Conservation (phyloP, 768 basidiomycete genomes). For the Russula dissimulans region DNA sequence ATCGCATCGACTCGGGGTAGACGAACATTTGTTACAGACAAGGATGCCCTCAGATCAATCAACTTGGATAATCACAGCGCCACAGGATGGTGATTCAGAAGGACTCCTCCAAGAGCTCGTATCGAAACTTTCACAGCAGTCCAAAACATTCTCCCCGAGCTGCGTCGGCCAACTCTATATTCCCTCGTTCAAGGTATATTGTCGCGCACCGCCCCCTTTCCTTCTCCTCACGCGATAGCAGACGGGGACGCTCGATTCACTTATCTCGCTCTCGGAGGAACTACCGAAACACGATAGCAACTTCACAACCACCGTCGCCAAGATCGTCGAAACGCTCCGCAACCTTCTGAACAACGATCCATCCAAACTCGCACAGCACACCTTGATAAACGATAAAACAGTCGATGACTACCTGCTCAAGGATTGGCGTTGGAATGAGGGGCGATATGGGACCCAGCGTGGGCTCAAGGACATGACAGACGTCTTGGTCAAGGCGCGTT, state of each 20-base stretch:
- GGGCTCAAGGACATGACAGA: constrained; percentile 81
- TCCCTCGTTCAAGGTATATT: constrained; percentile 79
- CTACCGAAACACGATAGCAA: constrained; percentile 84
- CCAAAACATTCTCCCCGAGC: constrained; percentile 38
- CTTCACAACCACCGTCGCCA: constrained; percentile 84
- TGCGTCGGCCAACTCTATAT: constrained; percentile 60
- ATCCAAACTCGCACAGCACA: constrained; percentile 61
- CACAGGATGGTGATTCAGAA: constrained; percentile 79
- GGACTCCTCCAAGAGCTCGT: constrained; percentile 57
- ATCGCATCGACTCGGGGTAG: no score
- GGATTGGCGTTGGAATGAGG: constrained; percentile 90
- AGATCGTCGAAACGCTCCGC: constrained; percentile 88
- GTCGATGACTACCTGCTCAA: constrained; percentile 73
- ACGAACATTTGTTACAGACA: background rate
- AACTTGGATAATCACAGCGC: constrained; percentile 86
- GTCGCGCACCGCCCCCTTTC: background rate
- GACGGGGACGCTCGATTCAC: constrained; percentile 90
- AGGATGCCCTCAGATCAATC: constrained; percentile 92
- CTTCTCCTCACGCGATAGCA: constrained; percentile 24
- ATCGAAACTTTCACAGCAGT: constrained; percentile 51
- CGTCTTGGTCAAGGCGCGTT: constrained; percentile 66
- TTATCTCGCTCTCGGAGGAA: constrained; percentile 84
- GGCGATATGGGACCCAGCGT: constrained; percentile 78
- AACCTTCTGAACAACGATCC: constrained; percentile 86
- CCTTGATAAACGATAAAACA: constrained; percentile 68